These are phyloP conservation scores for Phellinidium pouzarii DNA, from an alignment of 1,284 basidiomycete genomes.

Conservation along the genomic window DNA sequence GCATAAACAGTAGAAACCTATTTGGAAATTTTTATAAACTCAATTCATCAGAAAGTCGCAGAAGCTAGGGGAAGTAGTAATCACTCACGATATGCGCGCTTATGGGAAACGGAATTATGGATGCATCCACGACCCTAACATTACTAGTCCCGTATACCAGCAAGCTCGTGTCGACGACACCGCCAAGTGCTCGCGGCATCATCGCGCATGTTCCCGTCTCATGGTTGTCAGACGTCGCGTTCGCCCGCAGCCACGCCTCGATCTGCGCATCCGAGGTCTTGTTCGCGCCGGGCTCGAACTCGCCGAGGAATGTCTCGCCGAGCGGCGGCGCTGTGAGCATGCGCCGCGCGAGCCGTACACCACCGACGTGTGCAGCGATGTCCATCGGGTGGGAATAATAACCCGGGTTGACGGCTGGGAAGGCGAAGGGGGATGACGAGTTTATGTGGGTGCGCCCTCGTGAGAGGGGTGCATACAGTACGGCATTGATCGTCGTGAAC, in stretches of 20 bases:
- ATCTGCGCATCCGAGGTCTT: conserved; percentile 43
- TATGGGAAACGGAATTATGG: conserved; percentile 10
- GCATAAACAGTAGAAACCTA: conserved; percentile 19
- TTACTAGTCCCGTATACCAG: conserved; percentile 42
- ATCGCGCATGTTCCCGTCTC: conserved; percentile 44
- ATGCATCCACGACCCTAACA: conserved; percentile 35
- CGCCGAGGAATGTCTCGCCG: conserved; percentile 32
- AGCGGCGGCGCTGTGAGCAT: conserved; percentile 14
- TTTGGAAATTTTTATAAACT: background rate
- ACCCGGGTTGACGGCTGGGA: conserved; percentile 16
- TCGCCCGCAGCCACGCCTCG: conserved; percentile 40
- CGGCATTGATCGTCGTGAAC: conserved; percentile 18
- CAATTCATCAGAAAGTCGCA: background rate
- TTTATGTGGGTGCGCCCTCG: conserved; percentile 19
- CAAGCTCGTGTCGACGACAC: conserved; percentile 44
- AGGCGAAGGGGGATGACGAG: conserved; percentile 7
- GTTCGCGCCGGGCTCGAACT: conserved; percentile 31
- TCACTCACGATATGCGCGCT: conserved; percentile 15
- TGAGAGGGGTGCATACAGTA: conserved; percentile 18
- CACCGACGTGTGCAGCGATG: conserved; percentile 17
- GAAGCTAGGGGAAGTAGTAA: background rate
- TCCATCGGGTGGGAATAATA: conserved; percentile 19
- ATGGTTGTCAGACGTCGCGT: conserved; percentile 29
- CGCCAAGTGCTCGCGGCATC: conserved; percentile 51
- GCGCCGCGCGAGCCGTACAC: conserved; percentile 15